Conservation (phyloP, 495 filamentous ascomycete genomes). For the Xylaria sp. region DNA sequence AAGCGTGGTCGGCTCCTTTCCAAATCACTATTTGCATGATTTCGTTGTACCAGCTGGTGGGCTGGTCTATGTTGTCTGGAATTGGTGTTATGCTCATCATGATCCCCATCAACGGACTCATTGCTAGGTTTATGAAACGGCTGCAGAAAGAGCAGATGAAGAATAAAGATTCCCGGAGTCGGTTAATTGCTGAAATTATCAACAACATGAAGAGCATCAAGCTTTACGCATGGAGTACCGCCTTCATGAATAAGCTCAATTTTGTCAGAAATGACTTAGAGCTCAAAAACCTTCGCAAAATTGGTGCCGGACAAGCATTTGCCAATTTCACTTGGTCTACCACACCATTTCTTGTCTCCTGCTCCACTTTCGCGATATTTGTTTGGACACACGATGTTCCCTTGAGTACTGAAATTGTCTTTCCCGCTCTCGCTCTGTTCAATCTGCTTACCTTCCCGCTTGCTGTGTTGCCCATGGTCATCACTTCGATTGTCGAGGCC, state of each 20-base stretch:
- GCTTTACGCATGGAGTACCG: constrained; percentile 94
- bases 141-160: constrained; percentile 98
- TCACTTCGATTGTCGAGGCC: constrained; percentile 96
- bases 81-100: constrained; percentile 95
- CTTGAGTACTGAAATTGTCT: constrained; percentile 92
- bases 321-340: constrained; percentile 99
- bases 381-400: constrained; percentile 81
- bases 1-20: constrained; percentile 95
- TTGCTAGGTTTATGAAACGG: constrained; percentile 91
- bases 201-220: constrained; percentile 99
- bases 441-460: constrained; percentile 95
- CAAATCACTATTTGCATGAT: constrained; percentile 95
- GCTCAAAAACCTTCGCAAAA: constrained; percentile 92
- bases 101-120: constrained; percentile 95
- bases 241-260: constrained; percentile 97
- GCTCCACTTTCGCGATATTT: constrained; percentile 94
- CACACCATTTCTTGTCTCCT: constrained; percentile 98
- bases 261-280: constrained; percentile 95
- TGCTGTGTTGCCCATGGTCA: constrained; percentile 94
- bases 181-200: constrained; percentile 95
- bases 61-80: constrained; percentile 94
- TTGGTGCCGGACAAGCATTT: constrained; percentile 90
- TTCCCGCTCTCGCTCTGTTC: constrained; percentile 88
- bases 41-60: constrained; percentile 92
- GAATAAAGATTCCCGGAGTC: constrained; percentile 94